A percentile compares a stretch with the other conserved stretches of the same genome.
These are phyloP conservation scores for sorghum (Sorghum bicolor) DNA, from an alignment of 176 grass and related monocot genomes.

Conservation along the genomic window DNA sequence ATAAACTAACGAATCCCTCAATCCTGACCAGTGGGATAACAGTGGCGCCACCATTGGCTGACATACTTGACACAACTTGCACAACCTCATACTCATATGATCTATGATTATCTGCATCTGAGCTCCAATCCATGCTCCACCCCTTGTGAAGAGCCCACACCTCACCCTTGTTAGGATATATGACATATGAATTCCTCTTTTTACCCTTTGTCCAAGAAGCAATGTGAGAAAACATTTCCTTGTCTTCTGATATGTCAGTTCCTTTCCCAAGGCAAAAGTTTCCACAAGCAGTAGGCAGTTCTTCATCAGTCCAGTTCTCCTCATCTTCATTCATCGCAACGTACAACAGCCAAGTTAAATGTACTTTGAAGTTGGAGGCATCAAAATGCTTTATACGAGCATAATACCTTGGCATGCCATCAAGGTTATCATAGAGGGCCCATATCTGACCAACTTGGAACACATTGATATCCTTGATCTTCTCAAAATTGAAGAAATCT, in stretches of 20 bases:
- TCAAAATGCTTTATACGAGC: slow-evolving; percentile 57
- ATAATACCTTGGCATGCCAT: slow-evolving; percentile 94
- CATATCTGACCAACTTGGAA: slow-evolving; percentile 77
- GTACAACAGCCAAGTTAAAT: slow-evolving; percentile 67
- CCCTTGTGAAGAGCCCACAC: slow-evolving; percentile 90
- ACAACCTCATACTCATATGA: slow-evolving; percentile 74
- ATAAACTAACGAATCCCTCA: slow-evolving; percentile 83
- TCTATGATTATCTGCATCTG: slow-evolving; percentile 67
- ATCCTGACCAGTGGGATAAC: slow-evolving; percentile 74
- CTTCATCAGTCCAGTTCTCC: slow-evolving; percentile 52
- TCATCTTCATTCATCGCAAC: slow-evolving; percentile 40
- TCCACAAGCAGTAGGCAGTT: slow-evolving; percentile 85
- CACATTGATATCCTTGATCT: slow-evolving; percentile 49
- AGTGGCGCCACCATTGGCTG: slow-evolving; percentile 36
- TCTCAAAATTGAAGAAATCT: slow-evolving; percentile 88
- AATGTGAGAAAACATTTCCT: slow-evolving; percentile 82
- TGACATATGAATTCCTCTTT: slow-evolving; percentile 54
- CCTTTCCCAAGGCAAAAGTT: slow-evolving; percentile 47
- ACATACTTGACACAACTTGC: slow-evolving; percentile 63
- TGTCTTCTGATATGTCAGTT: slow-evolving; percentile 50
- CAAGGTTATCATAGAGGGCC: slow-evolving; percentile 83
- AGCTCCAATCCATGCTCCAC: slow-evolving; percentile 76
- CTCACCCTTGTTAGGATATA: slow-evolving; percentile 74
- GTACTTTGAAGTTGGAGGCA: slow-evolving; percentile 56
- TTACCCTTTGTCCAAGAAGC: slow-evolving; percentile 58